A percentile compares a stretch with the other conserved stretches of the same genome.
phyloP scores from a whole-genome alignment of 306 rosid genomes.

The Corylus heterophylla region DNA sequence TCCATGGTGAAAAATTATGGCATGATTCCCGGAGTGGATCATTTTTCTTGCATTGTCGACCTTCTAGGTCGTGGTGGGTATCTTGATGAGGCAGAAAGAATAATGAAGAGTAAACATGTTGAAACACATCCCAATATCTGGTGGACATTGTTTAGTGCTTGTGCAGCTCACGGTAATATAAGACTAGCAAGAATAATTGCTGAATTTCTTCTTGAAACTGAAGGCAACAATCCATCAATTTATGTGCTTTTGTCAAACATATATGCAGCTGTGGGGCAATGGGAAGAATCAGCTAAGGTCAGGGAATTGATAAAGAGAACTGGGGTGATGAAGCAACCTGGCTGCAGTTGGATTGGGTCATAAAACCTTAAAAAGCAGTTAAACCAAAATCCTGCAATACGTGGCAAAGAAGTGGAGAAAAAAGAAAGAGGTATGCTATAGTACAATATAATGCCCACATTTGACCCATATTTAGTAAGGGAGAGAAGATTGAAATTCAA shows the following conservation, averaged over 20 bases:
- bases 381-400: background rate
- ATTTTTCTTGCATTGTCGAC: conserved; percentile 78
- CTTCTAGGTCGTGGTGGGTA: conserved; percentile 71
- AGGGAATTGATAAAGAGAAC: conserved; percentile 53
- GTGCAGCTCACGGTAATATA: conserved; percentile 75
- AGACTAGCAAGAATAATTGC: conserved; percentile 64
- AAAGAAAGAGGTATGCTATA: no score
- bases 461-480: no score
- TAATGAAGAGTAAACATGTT: conserved; percentile 46
- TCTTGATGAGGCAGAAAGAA: conserved; percentile 69
- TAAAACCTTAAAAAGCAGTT: conserved; percentile 16
- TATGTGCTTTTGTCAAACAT: conserved; percentile 75
- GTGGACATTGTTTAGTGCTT: conserved; percentile 85
- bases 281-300: conserved; percentile 73
- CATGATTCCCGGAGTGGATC: conserved; percentile 56
- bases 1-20: conserved; percentile 53
- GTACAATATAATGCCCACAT: no score
- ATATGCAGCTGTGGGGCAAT: conserved; percentile 67
- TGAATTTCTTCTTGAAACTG: conserved; percentile 59
- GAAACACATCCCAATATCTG: conserved; percentile 61
- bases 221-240: conserved; percentile 58
- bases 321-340: conserved; percentile 56
- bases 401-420: background rate
- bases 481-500: no score
- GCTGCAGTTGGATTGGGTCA: conserved; percentile 71